Evolutionary conservation across 352 stramenopile genomes (phyloP), one percentile per base, ranked within the genome.

Genomic region (Globisporangium polare): DNA sequence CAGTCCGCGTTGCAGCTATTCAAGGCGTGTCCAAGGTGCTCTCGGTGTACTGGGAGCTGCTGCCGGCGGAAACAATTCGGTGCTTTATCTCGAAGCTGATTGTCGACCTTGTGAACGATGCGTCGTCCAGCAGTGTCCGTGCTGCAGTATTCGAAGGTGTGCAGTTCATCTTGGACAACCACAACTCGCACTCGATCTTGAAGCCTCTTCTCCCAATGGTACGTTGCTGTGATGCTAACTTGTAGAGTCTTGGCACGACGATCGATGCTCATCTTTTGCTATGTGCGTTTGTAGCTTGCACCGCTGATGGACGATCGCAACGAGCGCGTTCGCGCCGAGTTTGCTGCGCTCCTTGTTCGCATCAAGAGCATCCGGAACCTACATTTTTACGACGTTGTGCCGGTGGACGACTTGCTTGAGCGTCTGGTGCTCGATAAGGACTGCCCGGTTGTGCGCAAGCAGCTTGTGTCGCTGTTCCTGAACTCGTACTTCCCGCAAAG

Each of bases 401-500:
- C 83, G 6, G 78, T 95, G 12, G 83, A 92, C 33, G 75, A 92
- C 46, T 68, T 93, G 22, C 74, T 95, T 29, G 74, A 78, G 39
- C 87, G 87, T 1, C 69, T 95, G 47, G 77, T 93, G 6, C 66
- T 88, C 52, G 87, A 95, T 46, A 75, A 71, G 5, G 75, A 80
- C 22, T 75, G 68, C 5, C 68, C 73, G 7, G 26, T 78, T 27
- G 80, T 90, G 15, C 73, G 81, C 49, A 93, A 93, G 41, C 80
- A 92, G 42, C 79, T 95, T 31, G 75, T 92, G 17, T 76, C 87
- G 4, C 71, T 95, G 17, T 95, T 95, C 39, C 61, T 92, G 24
- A 94, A 94, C 60, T 95, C 87, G 18, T 95, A 95, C 62, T 95
- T 95, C 42, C 87, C 87, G 31, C 87, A 93, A 60, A 83, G 80